Evolutionary conservation across 2,329 filamentous ascomycete species (phyloP).

Genomic region (Elsinoe batatas): DNA sequence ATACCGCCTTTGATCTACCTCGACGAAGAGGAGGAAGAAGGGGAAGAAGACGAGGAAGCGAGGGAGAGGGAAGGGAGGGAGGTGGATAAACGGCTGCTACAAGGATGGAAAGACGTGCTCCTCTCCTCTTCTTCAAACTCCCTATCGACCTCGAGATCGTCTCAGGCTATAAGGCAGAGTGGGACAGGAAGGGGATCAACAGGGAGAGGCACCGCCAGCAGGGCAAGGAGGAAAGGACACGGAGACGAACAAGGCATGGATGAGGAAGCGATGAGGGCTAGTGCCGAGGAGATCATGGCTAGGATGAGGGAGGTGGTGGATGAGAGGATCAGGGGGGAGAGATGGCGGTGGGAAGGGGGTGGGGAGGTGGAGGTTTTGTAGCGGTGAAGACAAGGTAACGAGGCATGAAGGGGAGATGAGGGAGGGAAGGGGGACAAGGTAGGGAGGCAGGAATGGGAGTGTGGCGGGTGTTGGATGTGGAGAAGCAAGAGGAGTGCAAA

Average conservation of each 20-base stretch:
- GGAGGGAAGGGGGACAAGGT: too few relatives aligned
- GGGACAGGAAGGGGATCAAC: too few relatives aligned
- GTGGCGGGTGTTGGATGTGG: too few relatives aligned
- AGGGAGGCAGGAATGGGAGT: too few relatives aligned
- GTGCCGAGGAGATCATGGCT: constrained; percentile 9
- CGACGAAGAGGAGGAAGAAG: not conserved
- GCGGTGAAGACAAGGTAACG: too few relatives aligned
- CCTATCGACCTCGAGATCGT: too few relatives aligned
- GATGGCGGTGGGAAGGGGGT: constrained; percentile 9
- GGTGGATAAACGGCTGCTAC: not conserved
- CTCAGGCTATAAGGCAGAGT: too few relatives aligned
- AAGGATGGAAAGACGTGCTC: not conserved
- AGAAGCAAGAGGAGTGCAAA: too few relatives aligned
- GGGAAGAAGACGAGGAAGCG: not conserved
- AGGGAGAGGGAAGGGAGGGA: not conserved
- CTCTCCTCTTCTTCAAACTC: too few relatives aligned
- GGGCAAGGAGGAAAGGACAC: not conserved
- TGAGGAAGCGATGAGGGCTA: not conserved
- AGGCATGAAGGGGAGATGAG: not conserved
- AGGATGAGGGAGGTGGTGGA: constrained; percentile 5
- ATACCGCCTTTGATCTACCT: not conserved
- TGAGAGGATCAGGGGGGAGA: constrained; percentile 4
- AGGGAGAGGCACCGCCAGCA: not conserved
- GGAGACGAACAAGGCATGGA: not conserved
- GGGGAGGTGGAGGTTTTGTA: not conserved